phyloP scores from a whole-genome alignment of 352 stramenopile species.

The Globisporangium okanoganense region DNA sequence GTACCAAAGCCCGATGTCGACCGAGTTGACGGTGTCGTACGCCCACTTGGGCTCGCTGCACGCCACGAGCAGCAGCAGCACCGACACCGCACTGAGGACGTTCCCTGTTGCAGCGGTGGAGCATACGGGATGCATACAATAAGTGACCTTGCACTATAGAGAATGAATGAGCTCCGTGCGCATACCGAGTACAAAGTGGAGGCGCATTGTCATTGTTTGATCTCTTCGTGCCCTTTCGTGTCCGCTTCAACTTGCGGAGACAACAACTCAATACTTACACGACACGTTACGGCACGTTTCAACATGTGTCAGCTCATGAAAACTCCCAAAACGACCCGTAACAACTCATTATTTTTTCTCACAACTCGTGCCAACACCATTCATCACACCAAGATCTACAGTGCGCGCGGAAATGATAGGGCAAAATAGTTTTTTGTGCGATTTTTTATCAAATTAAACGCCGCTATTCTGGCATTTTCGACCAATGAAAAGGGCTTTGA shows the following conservation, averaged over 20 bases:
- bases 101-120: slow-evolving; percentile 31
- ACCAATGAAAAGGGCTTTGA: too few relatives aligned
- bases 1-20: slow-evolving; percentile 71
- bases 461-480: too few relatives aligned
- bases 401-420: too few relatives aligned
- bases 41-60: slow-evolving; percentile 50
- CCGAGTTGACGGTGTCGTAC: slow-evolving; percentile 62
- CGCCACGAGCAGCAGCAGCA: slow-evolving; percentile 48
- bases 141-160: background rate
- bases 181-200: slow-evolving; percentile 40
- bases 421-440: too few relatives aligned
- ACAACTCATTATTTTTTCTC: background rate
- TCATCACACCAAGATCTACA: slow-evolving; percentile 1
- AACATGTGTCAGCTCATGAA: background rate
- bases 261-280: background rate
- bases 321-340: background rate
- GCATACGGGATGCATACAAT: background rate
- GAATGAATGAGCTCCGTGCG: background rate
- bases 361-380: background rate
- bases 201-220: slow-evolving; percentile 20
- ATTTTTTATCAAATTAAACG: too few relatives aligned
- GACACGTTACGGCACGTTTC: background rate
- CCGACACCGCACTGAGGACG: slow-evolving; percentile 34
- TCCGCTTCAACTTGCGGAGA: background rate
- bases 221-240: background rate